Evolutionary conservation across 805 yeast genomes (phyloP).

Genomic region (Candida maesae): DNA sequence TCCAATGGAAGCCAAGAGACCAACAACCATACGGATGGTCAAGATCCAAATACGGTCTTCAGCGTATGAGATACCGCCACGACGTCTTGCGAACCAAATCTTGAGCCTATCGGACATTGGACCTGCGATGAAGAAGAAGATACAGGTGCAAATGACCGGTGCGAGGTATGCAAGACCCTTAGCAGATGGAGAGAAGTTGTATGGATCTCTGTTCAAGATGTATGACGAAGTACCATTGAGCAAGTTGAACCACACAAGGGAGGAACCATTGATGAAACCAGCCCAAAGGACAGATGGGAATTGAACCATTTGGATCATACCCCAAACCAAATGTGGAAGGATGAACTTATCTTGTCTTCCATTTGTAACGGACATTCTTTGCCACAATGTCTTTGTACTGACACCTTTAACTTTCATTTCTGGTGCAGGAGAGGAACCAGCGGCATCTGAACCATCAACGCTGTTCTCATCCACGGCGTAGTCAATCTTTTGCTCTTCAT

Average conservation of each 20-base stretch:
- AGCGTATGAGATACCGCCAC: slow-evolving; percentile 50
- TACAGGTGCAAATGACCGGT: slow-evolving; percentile 44
- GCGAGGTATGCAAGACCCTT: slow-evolving; percentile 51
- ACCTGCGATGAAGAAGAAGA: slow-evolving; percentile 46
- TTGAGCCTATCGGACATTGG: slow-evolving; percentile 48
- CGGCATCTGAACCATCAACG: slow-evolving; percentile 5
- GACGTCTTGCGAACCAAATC: slow-evolving; percentile 42
- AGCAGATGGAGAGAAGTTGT: slow-evolving; percentile 43
- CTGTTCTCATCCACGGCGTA: slow-evolving; percentile 15
- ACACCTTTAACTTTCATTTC: neutral
- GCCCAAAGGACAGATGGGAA: slow-evolving; percentile 57
- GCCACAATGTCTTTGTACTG: slow-evolving; percentile 34
- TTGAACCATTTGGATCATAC: slow-evolving; percentile 38
- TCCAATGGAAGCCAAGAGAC: slow-evolving; percentile 51
- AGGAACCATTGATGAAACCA: slow-evolving; percentile 48
- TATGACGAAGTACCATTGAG: slow-evolving; percentile 45
- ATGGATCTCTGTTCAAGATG: slow-evolving; percentile 43
- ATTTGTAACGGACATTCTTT: slow-evolving; percentile 39
- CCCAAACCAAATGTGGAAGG: slow-evolving; percentile 30
- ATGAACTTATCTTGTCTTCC: slow-evolving; percentile 33
- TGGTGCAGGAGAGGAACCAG: neutral
- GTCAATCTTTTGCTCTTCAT: slow-evolving; percentile 8
- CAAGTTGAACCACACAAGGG: slow-evolving; percentile 45
- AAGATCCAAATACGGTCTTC: slow-evolving; percentile 56
- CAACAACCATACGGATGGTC: slow-evolving; percentile 41